These are phyloP conservation scores for Penicillium sp. DNA, from an alignment of 2,329 filamentous ascomycete genomes.

Conservation along the genomic window DNA sequence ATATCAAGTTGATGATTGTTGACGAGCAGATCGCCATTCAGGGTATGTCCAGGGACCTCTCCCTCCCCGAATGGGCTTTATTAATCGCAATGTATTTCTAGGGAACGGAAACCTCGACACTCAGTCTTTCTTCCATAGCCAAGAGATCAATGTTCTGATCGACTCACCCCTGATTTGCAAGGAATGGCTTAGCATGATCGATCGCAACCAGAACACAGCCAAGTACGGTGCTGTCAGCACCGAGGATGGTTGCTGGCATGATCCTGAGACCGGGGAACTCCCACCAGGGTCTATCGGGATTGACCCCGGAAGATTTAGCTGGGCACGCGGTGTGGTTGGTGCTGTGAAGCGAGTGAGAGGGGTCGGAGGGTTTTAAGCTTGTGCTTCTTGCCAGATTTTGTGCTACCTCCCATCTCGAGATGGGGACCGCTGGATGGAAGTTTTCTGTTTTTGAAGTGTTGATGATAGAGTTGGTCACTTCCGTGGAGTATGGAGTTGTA, in stretches of 20 bases:
- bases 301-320: slow-evolving; percentile 58
- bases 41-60: slow-evolving; percentile 36
- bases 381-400: neutral
- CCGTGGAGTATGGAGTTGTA: neutral
- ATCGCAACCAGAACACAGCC: slow-evolving; percentile 68
- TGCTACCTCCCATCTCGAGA: neutral
- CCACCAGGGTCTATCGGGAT: slow-evolving; percentile 54
- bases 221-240: slow-evolving; percentile 56
- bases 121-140: slow-evolving; percentile 75
- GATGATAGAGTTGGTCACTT: neutral
- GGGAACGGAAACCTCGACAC: slow-evolving; percentile 79
- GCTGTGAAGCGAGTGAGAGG: slow-evolving; percentile 61
- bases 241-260: slow-evolving; percentile 65
- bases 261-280: slow-evolving; percentile 49
- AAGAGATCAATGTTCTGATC: slow-evolving; percentile 76
- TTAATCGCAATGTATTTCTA: slow-evolving; percentile 6
- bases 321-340: slow-evolving; percentile 60
- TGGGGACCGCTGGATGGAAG: neutral
- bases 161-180: slow-evolving; percentile 64
- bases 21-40: slow-evolving; percentile 70
- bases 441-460: neutral
- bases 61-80: neutral
- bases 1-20: slow-evolving; percentile 75
- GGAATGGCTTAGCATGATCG: slow-evolving; percentile 63
- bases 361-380: slow-evolving; percentile 53